Conservation (phyloP, 2,329 filamentous ascomycete genomes). For the Aspergillus niger region DNA sequence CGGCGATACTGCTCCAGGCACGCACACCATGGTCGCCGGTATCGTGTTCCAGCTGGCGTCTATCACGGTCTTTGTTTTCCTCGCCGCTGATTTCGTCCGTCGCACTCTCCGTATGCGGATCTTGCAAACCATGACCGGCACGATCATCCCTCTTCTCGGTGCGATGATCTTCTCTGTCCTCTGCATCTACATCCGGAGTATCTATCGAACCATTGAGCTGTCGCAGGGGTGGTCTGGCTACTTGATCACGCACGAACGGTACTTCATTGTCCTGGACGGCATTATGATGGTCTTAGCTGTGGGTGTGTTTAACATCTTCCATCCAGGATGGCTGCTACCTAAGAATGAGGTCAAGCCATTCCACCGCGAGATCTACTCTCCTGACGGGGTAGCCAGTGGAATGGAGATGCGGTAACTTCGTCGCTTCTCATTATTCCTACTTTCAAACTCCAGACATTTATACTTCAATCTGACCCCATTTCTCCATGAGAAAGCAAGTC, state of each 20-base stretch:
- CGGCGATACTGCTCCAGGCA: slow-evolving; percentile 52
- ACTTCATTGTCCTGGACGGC: slow-evolving; percentile 54
- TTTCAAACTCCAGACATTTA: neutral
- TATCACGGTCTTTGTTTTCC: slow-evolving; percentile 54
- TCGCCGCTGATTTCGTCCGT: slow-evolving; percentile 52
- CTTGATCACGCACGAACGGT: slow-evolving; percentile 53
- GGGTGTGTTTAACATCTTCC: slow-evolving; percentile 47
- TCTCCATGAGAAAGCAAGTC: neutral
- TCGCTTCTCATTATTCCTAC: neutral
- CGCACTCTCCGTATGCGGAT: slow-evolving; percentile 34
- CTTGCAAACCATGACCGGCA: slow-evolving; percentile 27
- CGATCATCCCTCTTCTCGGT: slow-evolving; percentile 34
- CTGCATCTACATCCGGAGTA: slow-evolving; percentile 51
- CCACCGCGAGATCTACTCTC: slow-evolving; percentile 11
- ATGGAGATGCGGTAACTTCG: slow-evolving; percentile 4
- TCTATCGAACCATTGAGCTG: slow-evolving; percentile 56
- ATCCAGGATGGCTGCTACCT: slow-evolving; percentile 47
- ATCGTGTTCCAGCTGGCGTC: slow-evolving; percentile 61
- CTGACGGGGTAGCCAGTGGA: slow-evolving; percentile 1
- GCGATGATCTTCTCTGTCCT: slow-evolving; percentile 47
- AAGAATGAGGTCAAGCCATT: slow-evolving; percentile 15
- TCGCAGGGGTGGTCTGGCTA: slow-evolving; percentile 54
- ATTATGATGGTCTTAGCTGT: slow-evolving; percentile 53
- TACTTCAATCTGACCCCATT: neutral
- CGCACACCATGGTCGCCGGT: slow-evolving; percentile 56